Evolutionary conservation across 2,329 filamentous ascomycete species (phyloP).

Genomic region (Neodidymelliopsis sp.): DNA sequence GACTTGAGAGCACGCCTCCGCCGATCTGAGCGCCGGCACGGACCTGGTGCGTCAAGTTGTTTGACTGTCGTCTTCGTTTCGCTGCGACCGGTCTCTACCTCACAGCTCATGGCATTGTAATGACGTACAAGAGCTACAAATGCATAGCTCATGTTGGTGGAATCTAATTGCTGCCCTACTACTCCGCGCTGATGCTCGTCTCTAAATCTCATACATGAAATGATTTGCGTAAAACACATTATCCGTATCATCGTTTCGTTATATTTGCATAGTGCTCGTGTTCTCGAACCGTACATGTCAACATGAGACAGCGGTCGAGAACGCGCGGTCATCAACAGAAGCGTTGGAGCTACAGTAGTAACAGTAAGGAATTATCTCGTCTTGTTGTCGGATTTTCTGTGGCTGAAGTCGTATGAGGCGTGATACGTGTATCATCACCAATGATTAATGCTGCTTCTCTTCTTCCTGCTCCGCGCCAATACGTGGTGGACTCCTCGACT

Average conservation of each 20-base stretch:
- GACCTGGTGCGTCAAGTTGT: constrained; percentile 1
- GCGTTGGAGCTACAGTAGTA: background rate
- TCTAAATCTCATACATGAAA: background rate
- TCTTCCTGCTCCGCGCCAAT: constrained; percentile 45
- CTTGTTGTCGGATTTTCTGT: background rate
- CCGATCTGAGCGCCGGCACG: constrained; percentile 12
- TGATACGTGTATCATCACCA: background rate
- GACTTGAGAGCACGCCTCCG: constrained; percentile 12
- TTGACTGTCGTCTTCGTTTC: too few relatives aligned
- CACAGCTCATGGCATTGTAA: too few relatives aligned
- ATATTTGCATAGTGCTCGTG: background rate
- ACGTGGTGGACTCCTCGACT: constrained; percentile 48
- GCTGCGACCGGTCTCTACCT: too few relatives aligned
- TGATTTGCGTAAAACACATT: background rate
- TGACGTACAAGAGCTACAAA: too few relatives aligned
- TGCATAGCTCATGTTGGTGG: too few relatives aligned
- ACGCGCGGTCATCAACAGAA: background rate
- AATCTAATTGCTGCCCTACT: background rate
- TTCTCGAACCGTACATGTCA: background rate
- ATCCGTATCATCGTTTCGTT: constrained; percentile 5
- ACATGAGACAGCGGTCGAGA: background rate
- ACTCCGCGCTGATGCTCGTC: constrained; percentile 10
- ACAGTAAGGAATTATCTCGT: background rate
- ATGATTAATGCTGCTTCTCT: constrained; percentile 13
- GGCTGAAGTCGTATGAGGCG: background rate